These are phyloP conservation scores for Coemansia biformis DNA, from an alignment of 192 early-diverging fungal genomes.

Conservation along the genomic window DNA sequence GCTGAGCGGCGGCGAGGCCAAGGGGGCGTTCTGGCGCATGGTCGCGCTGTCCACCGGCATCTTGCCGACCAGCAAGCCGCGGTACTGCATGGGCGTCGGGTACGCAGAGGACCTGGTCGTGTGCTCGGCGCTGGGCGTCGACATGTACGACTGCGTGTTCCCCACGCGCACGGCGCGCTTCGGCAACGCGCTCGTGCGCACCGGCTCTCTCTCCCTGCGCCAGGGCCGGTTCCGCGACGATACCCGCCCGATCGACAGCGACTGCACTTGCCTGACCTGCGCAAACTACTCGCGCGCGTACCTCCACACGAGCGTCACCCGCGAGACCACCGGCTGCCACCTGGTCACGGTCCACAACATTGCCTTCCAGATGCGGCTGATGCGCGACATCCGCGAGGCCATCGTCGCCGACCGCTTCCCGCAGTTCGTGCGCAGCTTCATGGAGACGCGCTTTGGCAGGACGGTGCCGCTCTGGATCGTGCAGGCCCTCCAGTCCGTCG, in stretches of 20 bases:
- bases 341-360: slow-evolving; percentile 79
- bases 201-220: slow-evolving; percentile 63
- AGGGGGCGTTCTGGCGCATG: slow-evolving; percentile 81
- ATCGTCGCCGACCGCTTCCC: slow-evolving; percentile 69
- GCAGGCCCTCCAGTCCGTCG: slow-evolving; percentile 65
- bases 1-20: slow-evolving; percentile 79
- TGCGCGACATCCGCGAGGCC: slow-evolving; percentile 68
- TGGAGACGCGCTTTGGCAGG: slow-evolving; percentile 59
- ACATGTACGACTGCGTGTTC: slow-evolving; percentile 90
- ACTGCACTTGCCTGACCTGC: slow-evolving; percentile 74
- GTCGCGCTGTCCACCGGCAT: slow-evolving; percentile 74
- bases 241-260: slow-evolving; percentile 66
- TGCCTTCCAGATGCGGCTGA: slow-evolving; percentile 77
- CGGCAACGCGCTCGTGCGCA: slow-evolving; percentile 74
- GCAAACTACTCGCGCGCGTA: slow-evolving; percentile 69
- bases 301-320: slow-evolving; percentile 60
- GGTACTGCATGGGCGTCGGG: slow-evolving; percentile 91
- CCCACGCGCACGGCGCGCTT: slow-evolving; percentile 86
- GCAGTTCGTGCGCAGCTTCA: slow-evolving; percentile 62
- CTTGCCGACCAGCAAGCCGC: slow-evolving; percentile 73
- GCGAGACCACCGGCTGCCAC: slow-evolving; percentile 77
- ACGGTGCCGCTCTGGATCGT: slow-evolving; percentile 67
- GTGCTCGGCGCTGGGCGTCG: slow-evolving; percentile 79
- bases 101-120: slow-evolving; percentile 82
- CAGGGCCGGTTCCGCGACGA: slow-evolving; percentile 60